Percentiles rank a stretch among this genome's conserved stretches.
Conservation (phyloP, 2,329 filamentous ascomycete species). For the Colletotrichum sublineola region DNA sequence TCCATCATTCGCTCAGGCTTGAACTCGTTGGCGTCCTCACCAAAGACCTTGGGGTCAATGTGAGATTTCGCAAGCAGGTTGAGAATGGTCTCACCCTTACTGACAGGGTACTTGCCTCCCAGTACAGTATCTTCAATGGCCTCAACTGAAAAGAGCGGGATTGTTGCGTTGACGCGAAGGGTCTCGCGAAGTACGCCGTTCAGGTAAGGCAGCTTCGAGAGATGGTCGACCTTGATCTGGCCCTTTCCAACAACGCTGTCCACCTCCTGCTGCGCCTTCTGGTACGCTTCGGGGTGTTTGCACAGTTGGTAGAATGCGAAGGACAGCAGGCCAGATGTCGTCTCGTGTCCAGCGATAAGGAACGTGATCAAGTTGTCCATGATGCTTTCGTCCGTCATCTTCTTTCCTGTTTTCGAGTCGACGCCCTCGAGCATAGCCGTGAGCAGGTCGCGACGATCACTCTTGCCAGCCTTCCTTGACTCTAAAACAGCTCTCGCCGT, state of each 20-base stretch:
- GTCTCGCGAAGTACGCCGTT: conserved; percentile 73
- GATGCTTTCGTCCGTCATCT: conserved; percentile 70
- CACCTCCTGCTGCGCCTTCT: conserved; percentile 75
- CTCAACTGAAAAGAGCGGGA: conserved; percentile 48
- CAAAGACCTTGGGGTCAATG: conserved; percentile 68
- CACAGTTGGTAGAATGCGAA: conserved; percentile 76
- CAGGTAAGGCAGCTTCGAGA: conserved; percentile 73
- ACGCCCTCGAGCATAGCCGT: conserved; percentile 74
- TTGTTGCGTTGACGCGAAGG: conserved; percentile 48
- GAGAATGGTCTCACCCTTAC: conserved; percentile 58
- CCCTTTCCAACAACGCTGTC: conserved; percentile 73
- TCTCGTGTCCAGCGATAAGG: conserved; percentile 76
- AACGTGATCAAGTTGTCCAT: conserved; percentile 79
- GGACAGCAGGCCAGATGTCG: conserved; percentile 75
- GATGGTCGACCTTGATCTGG: conserved; percentile 68
- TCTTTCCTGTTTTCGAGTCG: conserved; percentile 74
- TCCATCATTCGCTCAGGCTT: conserved; percentile 73
- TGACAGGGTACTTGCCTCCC: conserved; percentile 66
- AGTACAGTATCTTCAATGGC: conserved; percentile 59
- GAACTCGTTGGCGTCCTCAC: conserved; percentile 69
- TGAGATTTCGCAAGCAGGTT: conserved; percentile 64
- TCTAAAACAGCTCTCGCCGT: conserved; percentile 71
- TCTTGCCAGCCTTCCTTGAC: conserved; percentile 62
- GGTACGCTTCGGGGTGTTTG: conserved; percentile 71
- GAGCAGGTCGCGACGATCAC: conserved; percentile 69